Evolutionary conservation across 2,329 filamentous ascomycete species (phyloP).

Genomic region (Fusarium drepaniforme): DNA sequence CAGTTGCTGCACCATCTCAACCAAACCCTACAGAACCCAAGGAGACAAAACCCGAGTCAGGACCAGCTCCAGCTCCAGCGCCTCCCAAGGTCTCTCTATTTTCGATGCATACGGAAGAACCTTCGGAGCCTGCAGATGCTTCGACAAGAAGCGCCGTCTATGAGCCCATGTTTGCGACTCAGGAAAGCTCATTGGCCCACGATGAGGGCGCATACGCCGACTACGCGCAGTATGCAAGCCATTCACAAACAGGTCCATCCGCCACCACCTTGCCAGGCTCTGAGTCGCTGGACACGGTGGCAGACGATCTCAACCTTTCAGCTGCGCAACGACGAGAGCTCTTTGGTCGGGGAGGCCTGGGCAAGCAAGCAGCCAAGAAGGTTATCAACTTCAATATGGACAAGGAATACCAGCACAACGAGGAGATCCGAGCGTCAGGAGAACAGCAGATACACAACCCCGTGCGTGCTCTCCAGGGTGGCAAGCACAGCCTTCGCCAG

Average conservation of each 20-base stretch:
- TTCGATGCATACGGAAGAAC: slow-evolving; percentile 66
- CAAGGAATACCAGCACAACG: slow-evolving; percentile 87
- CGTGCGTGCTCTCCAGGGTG: slow-evolving; percentile 84
- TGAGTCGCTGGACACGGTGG: slow-evolving; percentile 78
- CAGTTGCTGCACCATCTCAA: slow-evolving; percentile 11
- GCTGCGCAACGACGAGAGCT: slow-evolving; percentile 83
- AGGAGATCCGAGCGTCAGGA: slow-evolving; percentile 77
- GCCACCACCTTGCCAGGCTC: slow-evolving; percentile 44
- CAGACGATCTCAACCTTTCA: slow-evolving; percentile 83
- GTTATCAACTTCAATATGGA: slow-evolving; percentile 92
- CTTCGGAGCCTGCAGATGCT: slow-evolving; percentile 38
- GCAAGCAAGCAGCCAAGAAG: slow-evolving; percentile 59
- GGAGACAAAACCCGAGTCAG: slow-evolving; percentile 35
- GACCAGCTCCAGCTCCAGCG: slow-evolving; percentile 18
- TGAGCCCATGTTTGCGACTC: slow-evolving; percentile 63
- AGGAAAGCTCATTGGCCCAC: slow-evolving; percentile 35
- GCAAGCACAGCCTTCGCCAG: slow-evolving; percentile 89
- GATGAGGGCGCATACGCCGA: slow-evolving; percentile 45
- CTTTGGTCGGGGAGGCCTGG: slow-evolving; percentile 75
- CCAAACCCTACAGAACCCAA: slow-evolving; percentile 25
- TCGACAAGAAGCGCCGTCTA: slow-evolving; percentile 53
- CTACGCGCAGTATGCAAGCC: slow-evolving; percentile 46
- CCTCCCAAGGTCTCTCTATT: slow-evolving; percentile 74
- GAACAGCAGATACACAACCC: slow-evolving; percentile 83
- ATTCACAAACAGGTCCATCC: slow-evolving; percentile 48